A percentile compares a stretch with the other conserved stretches of the same genome.
These are phyloP conservation scores for Pseudotulostoma volvatum DNA, from an alignment of 495 filamentous ascomycete species.

Conservation along the genomic window DNA sequence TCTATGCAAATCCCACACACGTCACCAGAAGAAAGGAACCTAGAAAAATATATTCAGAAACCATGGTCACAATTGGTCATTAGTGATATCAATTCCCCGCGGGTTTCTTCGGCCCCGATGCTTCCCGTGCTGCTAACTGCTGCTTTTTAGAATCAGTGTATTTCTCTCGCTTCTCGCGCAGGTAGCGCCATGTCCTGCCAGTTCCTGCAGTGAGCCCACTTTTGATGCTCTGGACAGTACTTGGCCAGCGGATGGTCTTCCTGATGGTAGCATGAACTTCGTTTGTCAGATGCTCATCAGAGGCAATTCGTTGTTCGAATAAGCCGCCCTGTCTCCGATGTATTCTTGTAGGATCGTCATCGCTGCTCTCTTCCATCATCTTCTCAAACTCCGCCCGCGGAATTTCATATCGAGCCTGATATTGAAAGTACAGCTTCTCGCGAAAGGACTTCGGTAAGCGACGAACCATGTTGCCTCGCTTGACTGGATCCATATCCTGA, in stretches of 20 bases:
- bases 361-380: slow-evolving; percentile 57
- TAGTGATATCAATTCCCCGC: no score
- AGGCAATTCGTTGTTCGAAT: slow-evolving; percentile 75
- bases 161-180: slow-evolving; percentile 72
- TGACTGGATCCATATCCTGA: slow-evolving; percentile 84
- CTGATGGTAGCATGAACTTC: slow-evolving; percentile 60
- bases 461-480: slow-evolving; percentile 88
- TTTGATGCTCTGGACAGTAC: slow-evolving; percentile 70
- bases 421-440: slow-evolving; percentile 79
- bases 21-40: no score
- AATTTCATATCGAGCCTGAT: slow-evolving; percentile 77
- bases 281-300: slow-evolving; percentile 44
- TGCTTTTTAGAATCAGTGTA: slow-evolving; percentile 20
- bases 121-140: no score
- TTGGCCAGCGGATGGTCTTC: slow-evolving; percentile 81
- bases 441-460: slow-evolving; percentile 79
- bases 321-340: slow-evolving; percentile 59
- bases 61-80: no score
- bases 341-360: slow-evolving; percentile 49
- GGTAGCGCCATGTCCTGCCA: slow-evolving; percentile 50
- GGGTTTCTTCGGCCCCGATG: background rate
- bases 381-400: slow-evolving; percentile 67
- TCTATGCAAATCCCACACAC: no score
- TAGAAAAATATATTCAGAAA: no score
- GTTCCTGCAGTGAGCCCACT: slow-evolving; percentile 61